These are phyloP conservation scores for Sphaerosporella brunnea DNA, from an alignment of 495 filamentous ascomycete genomes.

Conservation along the genomic window DNA sequence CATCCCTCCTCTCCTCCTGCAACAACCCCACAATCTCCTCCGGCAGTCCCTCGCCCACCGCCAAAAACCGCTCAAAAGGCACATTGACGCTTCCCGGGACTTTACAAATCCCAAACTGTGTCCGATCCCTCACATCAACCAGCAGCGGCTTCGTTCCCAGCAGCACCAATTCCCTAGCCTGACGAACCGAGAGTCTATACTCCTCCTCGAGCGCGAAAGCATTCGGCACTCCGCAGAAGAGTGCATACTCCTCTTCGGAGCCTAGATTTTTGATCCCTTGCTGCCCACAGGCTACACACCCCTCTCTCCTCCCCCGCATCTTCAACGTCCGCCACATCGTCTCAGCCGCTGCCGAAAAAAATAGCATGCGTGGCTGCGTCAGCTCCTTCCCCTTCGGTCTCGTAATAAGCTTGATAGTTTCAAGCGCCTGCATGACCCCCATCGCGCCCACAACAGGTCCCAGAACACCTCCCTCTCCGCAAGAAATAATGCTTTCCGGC, in stretches of 20 bases:
- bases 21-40: conserved; percentile 4
- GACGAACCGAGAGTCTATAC: neutral
- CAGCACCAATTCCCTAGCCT: conserved; percentile 19
- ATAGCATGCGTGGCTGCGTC: conserved; percentile 27
- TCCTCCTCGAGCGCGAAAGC: neutral
- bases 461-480: conserved; percentile 80
- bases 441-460: conserved; percentile 87
- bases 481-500: conserved; percentile 54
- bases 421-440: conserved; percentile 79
- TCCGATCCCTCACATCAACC: conserved; percentile 59
- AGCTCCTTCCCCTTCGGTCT: neutral
- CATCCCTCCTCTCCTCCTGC: conserved; percentile 21
- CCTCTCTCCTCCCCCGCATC: conserved; percentile 45
- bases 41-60: conserved; percentile 7
- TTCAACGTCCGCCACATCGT: conserved; percentile 52
- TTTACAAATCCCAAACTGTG: conserved; percentile 67
- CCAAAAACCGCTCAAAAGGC: neutral
- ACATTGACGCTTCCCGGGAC: conserved; percentile 43
- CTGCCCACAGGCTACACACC: conserved; percentile 53
- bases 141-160: conserved; percentile 11
- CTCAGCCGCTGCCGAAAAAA: conserved; percentile 28
- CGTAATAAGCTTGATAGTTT: conserved; percentile 68
- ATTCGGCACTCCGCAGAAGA: neutral
- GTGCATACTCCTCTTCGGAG: neutral
- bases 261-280: neutral